Evolutionary conservation across 2,329 filamentous ascomycete genomes (phyloP), one percentile per base, ranked within the genome.

Genomic region (Chalara sp.): DNA sequence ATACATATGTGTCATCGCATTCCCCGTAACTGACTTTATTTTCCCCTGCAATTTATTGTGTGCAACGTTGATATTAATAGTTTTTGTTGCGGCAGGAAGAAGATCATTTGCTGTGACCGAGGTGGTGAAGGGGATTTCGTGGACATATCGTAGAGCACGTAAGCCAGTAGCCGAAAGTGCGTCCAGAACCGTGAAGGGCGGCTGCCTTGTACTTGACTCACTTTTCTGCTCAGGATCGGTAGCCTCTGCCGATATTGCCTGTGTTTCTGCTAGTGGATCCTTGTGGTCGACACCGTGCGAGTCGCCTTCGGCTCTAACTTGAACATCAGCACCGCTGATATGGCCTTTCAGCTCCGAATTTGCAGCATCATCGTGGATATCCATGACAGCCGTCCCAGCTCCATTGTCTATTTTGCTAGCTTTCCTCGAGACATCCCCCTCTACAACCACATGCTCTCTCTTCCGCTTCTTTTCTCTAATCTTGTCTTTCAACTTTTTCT

Each of bases 1-100:
- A 78, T 97, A 96, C 92, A 99, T 97, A 68, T 95, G 89, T 4
- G 82, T 83, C 44, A 93, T 80, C 1, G 93, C 93, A 70, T 97
- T 92, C 43, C 88, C 86, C 33, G 84, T 83, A 32, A 83, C 86
- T 5, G 88, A 79, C 4, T 76, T 78, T 52, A 97, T 86, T 60
- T 82, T 86, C 45, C 81, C 75, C 43, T 80, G 72, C 2, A 96
- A 75, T 11, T 78, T 76, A 66, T 97, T 99, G 70, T 96, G 87
- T 55, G 83, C 74, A 35, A 93, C 84, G 63, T 99, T 99, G 59
- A 86, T 75, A 61, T 83, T 80, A 66, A 99, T 97, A 4, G 88
- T 84, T 47, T 86, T 77, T 1, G 89, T 85, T 2, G 91, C 91
- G 1, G 83, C 80, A 11, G 78, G 70, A 1, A 89, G 89, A 50